phyloP scores from a whole-genome alignment of 768 basidiomycete species.

The Psilocybe cubensis region DNA sequence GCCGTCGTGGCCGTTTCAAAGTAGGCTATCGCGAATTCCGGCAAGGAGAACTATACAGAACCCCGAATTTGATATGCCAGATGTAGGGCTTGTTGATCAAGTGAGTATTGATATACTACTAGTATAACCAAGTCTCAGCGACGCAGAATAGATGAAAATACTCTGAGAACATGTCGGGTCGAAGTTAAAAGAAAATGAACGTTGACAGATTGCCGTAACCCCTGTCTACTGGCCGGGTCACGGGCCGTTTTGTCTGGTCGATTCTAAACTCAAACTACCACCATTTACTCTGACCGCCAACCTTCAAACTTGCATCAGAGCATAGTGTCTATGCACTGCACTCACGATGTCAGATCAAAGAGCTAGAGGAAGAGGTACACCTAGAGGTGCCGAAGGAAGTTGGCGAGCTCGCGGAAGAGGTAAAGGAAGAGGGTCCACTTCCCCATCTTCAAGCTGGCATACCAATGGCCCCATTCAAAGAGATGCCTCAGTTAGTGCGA shows the following conservation, averaged over 20 bases:
- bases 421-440: slow-evolving; percentile 5
- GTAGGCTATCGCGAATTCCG: too few species aligned
- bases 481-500: not conserved
- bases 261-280: not conserved
- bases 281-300: not conserved
- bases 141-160: not conserved
- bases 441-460: not conserved
- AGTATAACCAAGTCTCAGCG: not conserved
- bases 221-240: not conserved
- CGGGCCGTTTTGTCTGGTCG: not conserved
- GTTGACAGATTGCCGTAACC: not conserved
- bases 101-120: not conserved
- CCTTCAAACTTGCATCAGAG: not conserved
- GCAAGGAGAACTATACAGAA: too few species aligned
- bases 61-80: too few species aligned
- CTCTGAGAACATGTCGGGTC: not conserved
- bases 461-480: not conserved
- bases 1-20: too few species aligned
- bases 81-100: too few species aligned
- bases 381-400: slow-evolving; percentile 8
- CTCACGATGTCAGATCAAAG: not conserved
- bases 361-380: not conserved
- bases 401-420: slow-evolving; percentile 13
- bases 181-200: not conserved
- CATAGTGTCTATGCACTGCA: not conserved